phyloP scores from a whole-genome alignment of 441 rosid genomes.

The Aleurites moluccanus region DNA sequence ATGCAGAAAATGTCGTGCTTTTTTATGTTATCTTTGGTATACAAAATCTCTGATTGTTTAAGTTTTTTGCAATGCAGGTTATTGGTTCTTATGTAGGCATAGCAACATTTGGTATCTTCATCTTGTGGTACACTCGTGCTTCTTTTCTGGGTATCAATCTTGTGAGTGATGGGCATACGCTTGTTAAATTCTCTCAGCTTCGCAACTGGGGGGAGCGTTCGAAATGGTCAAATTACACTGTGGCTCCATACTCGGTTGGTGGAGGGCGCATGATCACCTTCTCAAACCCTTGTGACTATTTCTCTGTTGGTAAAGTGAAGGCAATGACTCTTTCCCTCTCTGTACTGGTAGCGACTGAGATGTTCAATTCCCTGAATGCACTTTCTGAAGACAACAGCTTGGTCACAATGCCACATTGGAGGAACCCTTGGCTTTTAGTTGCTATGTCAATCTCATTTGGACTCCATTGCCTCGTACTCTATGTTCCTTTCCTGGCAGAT shows the following conservation, averaged over 20 bases:
- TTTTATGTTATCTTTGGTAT: neutral
- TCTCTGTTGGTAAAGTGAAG: conserved; percentile 76
- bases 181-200: conserved; percentile 64
- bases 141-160: conserved; percentile 76
- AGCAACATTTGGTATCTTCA: conserved; percentile 84
- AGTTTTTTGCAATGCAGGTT: conserved; percentile 41
- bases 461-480: conserved; percentile 77
- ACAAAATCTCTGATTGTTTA: neutral
- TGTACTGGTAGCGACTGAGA: conserved; percentile 84
- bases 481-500: conserved; percentile 71
- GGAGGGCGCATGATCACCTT: conserved; percentile 53
- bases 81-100: conserved; percentile 86
- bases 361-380: conserved; percentile 89
- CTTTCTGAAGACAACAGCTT: conserved; percentile 87
- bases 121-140: conserved; percentile 78
- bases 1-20: neutral
- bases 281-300: conserved; percentile 77
- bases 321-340: conserved; percentile 90
- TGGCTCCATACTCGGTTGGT: conserved; percentile 48
- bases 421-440: conserved; percentile 84
- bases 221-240: conserved; percentile 75
- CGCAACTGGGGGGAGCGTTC: conserved; percentile 75
- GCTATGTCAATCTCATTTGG: conserved; percentile 81
- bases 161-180: conserved; percentile 70
- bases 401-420: conserved; percentile 86